Conservation (phyloP, 768 basidiomycete genomes). For the Rhizopogon vinicolor region DNA sequence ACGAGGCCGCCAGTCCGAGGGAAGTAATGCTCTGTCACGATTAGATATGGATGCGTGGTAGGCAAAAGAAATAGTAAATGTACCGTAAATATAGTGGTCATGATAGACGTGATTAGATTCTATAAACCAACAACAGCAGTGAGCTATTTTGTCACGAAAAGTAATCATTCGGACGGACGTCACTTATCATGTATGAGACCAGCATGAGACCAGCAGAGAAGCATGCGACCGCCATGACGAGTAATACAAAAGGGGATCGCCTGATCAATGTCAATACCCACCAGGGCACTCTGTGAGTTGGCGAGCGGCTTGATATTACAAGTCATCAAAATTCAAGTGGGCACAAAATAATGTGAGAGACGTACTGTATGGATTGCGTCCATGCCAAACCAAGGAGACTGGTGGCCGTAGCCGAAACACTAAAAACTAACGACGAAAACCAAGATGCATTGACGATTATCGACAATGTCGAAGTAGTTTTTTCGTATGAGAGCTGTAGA, state of each 20-base stretch:
- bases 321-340: slow-evolving; percentile 12
- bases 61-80: slow-evolving; percentile 4
- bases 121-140: slow-evolving; percentile 21
- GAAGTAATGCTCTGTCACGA: slow-evolving; percentile 28
- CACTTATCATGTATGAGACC: slow-evolving; percentile 68
- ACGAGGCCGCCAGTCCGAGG: slow-evolving; percentile 44
- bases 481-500: slow-evolving; percentile 33
- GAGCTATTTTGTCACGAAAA: slow-evolving; percentile 10
- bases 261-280: slow-evolving; percentile 82
- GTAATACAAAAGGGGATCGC: slow-evolving; percentile 75
- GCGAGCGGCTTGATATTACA: slow-evolving; percentile 38
- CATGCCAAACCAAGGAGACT: slow-evolving; percentile 38
- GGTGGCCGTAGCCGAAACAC: slow-evolving; percentile 39
- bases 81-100: slow-evolving; percentile 70
- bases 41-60: slow-evolving; percentile 7
- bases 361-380: slow-evolving; percentile 43
- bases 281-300: slow-evolving; percentile 52
- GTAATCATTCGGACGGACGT: slow-evolving; percentile 37
- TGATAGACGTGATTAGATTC: slow-evolving; percentile 57
- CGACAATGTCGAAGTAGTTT: slow-evolving; percentile 18
- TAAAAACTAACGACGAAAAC: slow-evolving; percentile 44
- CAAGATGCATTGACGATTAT: slow-evolving; percentile 36
- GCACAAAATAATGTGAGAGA: slow-evolving; percentile 2
- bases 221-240: slow-evolving; percentile 78
- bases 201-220: slow-evolving; percentile 76